Conservation (phyloP, 441 rosid genomes). For the Euphorbia corollata region DNA sequence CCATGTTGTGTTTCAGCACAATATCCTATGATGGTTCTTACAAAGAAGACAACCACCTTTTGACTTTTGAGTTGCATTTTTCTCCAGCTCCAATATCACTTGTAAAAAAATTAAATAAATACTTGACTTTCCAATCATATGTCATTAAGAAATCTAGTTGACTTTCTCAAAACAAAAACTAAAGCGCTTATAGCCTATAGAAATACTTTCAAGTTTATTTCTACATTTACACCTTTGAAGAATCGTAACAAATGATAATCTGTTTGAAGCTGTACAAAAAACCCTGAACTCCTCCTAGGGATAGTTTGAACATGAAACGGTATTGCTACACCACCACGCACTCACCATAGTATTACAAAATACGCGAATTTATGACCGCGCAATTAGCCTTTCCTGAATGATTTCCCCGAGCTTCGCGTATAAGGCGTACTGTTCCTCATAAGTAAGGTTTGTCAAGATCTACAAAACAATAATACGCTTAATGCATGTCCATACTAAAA, state of each 20-base stretch:
- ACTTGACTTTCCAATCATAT: too few relatives aligned
- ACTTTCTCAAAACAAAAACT: too few relatives aligned
- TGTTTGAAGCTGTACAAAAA: conserved; percentile 28
- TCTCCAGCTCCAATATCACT: too few relatives aligned
- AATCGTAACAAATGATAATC: conserved; percentile 5
- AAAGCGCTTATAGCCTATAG: neutral
- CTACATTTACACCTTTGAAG: neutral
- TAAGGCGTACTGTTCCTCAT: conserved; percentile 68
- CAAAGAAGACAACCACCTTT: too few relatives aligned
- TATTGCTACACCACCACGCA: conserved; percentile 9
- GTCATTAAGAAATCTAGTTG: too few relatives aligned
- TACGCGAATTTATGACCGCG: conserved; percentile 23
- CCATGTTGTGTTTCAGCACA: too few relatives aligned
- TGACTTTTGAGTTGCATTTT: too few relatives aligned
- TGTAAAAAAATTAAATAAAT: too few relatives aligned
- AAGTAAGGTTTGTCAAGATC: conserved; percentile 54
- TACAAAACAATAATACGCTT: conserved; percentile 10
- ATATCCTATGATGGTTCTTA: too few relatives aligned
- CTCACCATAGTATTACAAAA: neutral
- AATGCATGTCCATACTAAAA: neutral
- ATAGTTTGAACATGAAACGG: conserved; percentile 16
- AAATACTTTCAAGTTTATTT: neutral
- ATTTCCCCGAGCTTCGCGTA: conserved; percentile 55
- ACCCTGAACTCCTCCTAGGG: conserved; percentile 18
- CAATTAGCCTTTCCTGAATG: conserved; percentile 40